Base-by-base conservation (phyloP, 345 rosid species). In the Toxicodendron radicans region DNA sequence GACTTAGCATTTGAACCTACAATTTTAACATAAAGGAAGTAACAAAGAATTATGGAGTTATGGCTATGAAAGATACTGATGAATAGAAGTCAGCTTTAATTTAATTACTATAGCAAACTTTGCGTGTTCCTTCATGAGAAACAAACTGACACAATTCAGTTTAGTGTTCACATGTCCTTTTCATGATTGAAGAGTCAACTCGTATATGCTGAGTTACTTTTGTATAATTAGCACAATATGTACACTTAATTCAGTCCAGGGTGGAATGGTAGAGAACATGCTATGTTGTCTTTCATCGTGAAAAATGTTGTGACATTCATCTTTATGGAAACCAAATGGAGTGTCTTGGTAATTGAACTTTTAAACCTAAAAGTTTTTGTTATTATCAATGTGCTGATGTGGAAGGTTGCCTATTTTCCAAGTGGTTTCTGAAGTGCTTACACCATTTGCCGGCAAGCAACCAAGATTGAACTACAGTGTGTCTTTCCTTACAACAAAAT, bases 401-500 rank as follows among this genome's bases (percentile, higher is more conserved):
- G 30, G 11, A 70, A 52, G 89, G 89, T 91, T 83, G 87, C 66
- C 66, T 65, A 46, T 76, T 89, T 88, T 87, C 86, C 87, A 72
- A 80, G 67, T 79, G 87, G 83, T 75, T 82, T 63, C 62, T 58
- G 49, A 12, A 80, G 83, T 38, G 13, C 68, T 73, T 68, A 80
- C 89, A 83, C 81, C 83, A 86, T 77, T 87, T 85, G 82, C 89
- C 85, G 79, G 87, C 79, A 78, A 82, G 86, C 85, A 86, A 85
- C 89, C 89, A 3, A 85, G 62, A 87, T 73, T 59, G 43, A 80
- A 1, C 60, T 12, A 64, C 18, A 30, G 60, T 70, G 59, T 67
- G 71, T 69, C 73, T 79, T 56, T 75, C 56, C 58, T 68, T 38
- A 53, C 41, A 20, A 65, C 54, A 56, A 54, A 58, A 45, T 71